Conservation (phyloP, 1,139 yeast genomes). For the Blastobotrys malaysiensis region DNA sequence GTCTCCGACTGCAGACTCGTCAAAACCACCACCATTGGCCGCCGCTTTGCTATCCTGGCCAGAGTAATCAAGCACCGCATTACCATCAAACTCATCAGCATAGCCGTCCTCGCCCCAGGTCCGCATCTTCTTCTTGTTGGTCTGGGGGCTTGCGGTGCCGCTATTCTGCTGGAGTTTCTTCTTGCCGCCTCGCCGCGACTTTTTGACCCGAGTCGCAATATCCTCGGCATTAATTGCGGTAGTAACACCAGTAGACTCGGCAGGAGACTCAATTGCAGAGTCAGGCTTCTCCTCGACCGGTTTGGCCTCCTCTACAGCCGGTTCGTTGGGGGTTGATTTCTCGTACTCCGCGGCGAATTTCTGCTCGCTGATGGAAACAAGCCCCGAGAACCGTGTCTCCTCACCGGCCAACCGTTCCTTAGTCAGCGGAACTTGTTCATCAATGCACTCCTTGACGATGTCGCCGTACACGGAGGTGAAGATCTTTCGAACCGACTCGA, state of each 20-base stretch:
- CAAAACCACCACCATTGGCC: slow-evolving; percentile 19
- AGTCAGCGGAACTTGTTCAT: slow-evolving; percentile 1
- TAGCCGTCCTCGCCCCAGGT: slow-evolving; percentile 49
- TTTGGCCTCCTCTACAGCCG: slow-evolving; percentile 5
- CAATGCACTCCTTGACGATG: slow-evolving; percentile 16
- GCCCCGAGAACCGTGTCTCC: background rate
- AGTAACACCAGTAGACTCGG: slow-evolving; percentile 4
- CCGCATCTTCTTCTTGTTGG: slow-evolving; percentile 37
- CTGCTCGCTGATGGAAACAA: background rate
- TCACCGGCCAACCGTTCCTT: slow-evolving; percentile 1
- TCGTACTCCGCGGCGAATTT: background rate
- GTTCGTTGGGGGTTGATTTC: background rate
- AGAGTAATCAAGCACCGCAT: slow-evolving; percentile 45
- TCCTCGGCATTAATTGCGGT: slow-evolving; percentile 10
- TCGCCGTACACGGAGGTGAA: slow-evolving; percentile 30
- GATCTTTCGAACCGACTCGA: slow-evolving; percentile 32
- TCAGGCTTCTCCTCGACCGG: slow-evolving; percentile 7
- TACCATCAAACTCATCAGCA: slow-evolving; percentile 40
- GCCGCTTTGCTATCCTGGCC: too few relatives aligned
- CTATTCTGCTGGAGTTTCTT: slow-evolving; percentile 14
- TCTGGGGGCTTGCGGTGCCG: slow-evolving; percentile 4
- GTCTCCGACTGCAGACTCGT: slow-evolving; percentile 35
- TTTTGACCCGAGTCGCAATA: slow-evolving; percentile 22
- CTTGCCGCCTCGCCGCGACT: slow-evolving; percentile 23
- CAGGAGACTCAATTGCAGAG: slow-evolving; percentile 1